These are phyloP conservation scores for Primulina tabacum DNA, from an alignment of 257 asterid species.

Conservation along the genomic window DNA sequence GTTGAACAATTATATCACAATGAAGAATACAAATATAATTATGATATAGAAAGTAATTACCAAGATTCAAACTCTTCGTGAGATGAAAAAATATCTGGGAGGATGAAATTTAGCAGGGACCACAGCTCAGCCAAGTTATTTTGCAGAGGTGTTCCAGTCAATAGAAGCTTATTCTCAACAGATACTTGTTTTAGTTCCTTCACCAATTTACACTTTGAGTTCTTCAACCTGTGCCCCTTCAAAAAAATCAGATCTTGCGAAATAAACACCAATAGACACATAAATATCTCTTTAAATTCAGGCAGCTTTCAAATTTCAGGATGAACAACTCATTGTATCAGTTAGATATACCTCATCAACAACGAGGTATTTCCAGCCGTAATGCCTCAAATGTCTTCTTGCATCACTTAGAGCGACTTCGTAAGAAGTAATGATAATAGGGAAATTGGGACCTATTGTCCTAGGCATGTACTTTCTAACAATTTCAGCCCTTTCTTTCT, in stretches of 20 bases:
- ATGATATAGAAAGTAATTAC: conserved; percentile 37
- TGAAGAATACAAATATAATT: not conserved
- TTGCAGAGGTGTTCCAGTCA: conserved; percentile 98
- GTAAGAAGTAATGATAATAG: conserved; percentile 86
- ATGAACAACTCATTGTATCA: conserved; percentile 1
- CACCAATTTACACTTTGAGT: conserved; percentile 77
- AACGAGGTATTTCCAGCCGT: conserved; percentile 86
- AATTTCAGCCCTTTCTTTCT: conserved; percentile 67
- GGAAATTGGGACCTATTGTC: conserved; percentile 79
- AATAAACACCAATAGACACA: conserved; percentile 5
- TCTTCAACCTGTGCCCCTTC: conserved; percentile 96
- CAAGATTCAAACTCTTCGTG: conserved; percentile 95
- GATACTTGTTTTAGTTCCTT: conserved; percentile 59
- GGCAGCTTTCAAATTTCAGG: conserved; percentile 10
- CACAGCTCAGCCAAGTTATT: conserved; percentile 97
- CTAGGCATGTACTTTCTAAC: conserved; percentile 80
- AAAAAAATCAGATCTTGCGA: conserved; percentile 11
- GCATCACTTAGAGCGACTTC: conserved; percentile 79
- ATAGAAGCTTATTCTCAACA: conserved; percentile 85
- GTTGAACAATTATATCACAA: too few relatives aligned
- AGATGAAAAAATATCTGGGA: conserved; percentile 97
- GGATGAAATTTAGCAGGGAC: conserved; percentile 92
- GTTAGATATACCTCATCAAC: conserved; percentile 78
- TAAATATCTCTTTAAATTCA: conserved; percentile 15
- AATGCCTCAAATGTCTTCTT: conserved; percentile 56